Conservation (phyloP, 1,284 basidiomycete species). For the Cystobasidium pallidum region DNA sequence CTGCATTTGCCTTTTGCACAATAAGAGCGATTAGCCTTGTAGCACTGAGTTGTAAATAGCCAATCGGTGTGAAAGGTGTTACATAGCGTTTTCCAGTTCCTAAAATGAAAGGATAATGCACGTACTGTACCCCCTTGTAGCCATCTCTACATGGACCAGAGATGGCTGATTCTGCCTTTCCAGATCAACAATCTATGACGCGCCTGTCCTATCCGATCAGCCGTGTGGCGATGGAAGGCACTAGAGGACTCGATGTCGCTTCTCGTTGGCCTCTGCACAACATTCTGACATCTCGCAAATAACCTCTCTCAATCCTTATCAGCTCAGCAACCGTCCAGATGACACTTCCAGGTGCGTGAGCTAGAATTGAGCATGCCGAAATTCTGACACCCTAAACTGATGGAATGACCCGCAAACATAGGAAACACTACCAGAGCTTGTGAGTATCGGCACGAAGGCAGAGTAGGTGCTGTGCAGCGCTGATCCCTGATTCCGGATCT, state of each 20-base stretch:
- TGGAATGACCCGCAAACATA: conserved; percentile 5
- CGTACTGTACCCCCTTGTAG: no score
- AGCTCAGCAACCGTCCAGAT: conserved; percentile 1
- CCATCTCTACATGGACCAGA: no score
- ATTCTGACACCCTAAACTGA: background rate
- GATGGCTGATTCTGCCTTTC: no score
- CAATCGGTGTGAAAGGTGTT: no score
- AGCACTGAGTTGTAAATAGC: no score
- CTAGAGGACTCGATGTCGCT: background rate
- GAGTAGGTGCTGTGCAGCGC: background rate
- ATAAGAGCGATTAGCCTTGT: no score
- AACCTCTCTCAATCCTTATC: background rate
- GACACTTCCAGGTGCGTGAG: conserved; percentile 38
- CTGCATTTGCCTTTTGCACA: no score
- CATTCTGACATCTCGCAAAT: background rate
- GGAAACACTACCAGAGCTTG: conserved; percentile 40
- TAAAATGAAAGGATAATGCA: no score
- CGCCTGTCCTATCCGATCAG: background rate
- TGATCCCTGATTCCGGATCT: background rate
- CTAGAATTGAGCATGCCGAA: no score
- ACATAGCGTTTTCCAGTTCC: no score
- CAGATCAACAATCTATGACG: conserved; percentile 2
- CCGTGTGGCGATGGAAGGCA: background rate
- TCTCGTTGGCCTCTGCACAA: background rate
- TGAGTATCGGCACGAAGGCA: background rate